Evolutionary conservation across 805 yeast species (phyloP).

Genomic region (Wickerhamomyces rabaulensis): DNA sequence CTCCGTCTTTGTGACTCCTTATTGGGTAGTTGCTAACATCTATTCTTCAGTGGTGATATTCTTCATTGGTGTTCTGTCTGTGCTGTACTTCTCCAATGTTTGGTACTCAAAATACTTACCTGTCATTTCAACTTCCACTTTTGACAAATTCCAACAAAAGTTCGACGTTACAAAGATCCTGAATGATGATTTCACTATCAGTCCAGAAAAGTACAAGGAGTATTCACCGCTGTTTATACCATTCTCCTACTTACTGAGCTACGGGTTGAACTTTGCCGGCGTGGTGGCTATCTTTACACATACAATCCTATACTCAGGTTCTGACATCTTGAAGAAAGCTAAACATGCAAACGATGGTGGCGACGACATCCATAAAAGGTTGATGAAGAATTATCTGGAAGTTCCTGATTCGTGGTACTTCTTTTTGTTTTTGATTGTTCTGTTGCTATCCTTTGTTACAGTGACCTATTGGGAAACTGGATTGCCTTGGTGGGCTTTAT

Average conservation of each 20-base stretch:
- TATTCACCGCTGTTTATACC: conserved; percentile 57
- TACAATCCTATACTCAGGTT: conserved; percentile 50
- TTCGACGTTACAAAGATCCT: conserved; percentile 45
- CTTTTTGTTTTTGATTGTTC: conserved; percentile 20
- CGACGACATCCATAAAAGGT: conserved; percentile 40
- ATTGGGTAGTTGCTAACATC: conserved; percentile 32
- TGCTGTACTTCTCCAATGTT: conserved; percentile 45
- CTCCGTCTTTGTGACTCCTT: conserved; percentile 56
- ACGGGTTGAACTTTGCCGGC: conserved; percentile 58
- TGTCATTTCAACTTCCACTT: conserved; percentile 43
- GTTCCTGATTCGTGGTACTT: conserved; percentile 57
- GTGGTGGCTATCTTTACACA: conserved; percentile 57
- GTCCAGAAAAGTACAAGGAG: conserved; percentile 38
- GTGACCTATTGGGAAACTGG: conserved; percentile 37
- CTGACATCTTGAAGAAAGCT: conserved; percentile 40
- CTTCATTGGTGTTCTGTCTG: conserved; percentile 45
- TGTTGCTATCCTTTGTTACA: conserved; percentile 27
- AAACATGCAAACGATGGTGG: conserved; percentile 38
- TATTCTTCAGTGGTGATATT: conserved; percentile 41
- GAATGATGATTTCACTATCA: conserved; percentile 35
- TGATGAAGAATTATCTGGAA: conserved; percentile 52
- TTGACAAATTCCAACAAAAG: conserved; percentile 38
- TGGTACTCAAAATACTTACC: conserved; percentile 60
- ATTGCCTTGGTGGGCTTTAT: conserved; percentile 58
- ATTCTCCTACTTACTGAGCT: conserved; percentile 48